Percentiles rank a stretch among this genome's conserved stretches.
Evolutionary conservation across 805 yeast species (phyloP).

Genomic region (Spathaspora sp.): DNA sequence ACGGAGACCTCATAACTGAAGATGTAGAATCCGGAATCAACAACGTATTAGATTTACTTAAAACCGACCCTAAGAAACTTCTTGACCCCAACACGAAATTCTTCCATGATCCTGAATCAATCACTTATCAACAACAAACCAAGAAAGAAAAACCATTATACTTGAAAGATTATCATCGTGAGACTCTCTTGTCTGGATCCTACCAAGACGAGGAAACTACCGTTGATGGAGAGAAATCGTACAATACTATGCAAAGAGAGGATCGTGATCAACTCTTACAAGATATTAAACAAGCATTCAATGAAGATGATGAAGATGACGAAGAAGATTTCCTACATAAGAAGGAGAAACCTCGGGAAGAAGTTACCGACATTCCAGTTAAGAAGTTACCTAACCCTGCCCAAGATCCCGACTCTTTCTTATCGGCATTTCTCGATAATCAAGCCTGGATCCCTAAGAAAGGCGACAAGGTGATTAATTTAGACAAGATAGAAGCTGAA

Average conservation of each 20-base stretch:
- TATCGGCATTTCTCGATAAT: slow-evolving; percentile 64
- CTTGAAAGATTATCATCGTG: slow-evolving; percentile 89
- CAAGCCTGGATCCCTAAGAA: slow-evolving; percentile 89
- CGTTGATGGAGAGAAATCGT: slow-evolving; percentile 61
- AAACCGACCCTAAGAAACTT: slow-evolving; percentile 59
- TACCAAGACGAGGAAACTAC: slow-evolving; percentile 36
- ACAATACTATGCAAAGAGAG: slow-evolving; percentile 68
- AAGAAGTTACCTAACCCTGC: slow-evolving; percentile 54
- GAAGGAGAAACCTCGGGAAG: slow-evolving; percentile 37
- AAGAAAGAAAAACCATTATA: slow-evolving; percentile 62
- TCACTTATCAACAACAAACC: background rate
- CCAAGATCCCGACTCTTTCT: slow-evolving; percentile 61
- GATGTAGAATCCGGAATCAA: slow-evolving; percentile 79
- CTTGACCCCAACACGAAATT: slow-evolving; percentile 69
- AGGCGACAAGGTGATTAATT: slow-evolving; percentile 52
- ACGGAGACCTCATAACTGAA: slow-evolving; percentile 81
- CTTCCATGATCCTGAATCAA: slow-evolving; percentile 60
- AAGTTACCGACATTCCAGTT: background rate
- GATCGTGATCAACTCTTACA: slow-evolving; percentile 69
- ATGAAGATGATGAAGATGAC: slow-evolving; percentile 37
- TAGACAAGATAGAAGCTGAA: slow-evolving; percentile 48
- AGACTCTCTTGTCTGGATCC: slow-evolving; percentile 69
- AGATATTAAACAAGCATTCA: slow-evolving; percentile 71
- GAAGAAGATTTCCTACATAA: slow-evolving; percentile 52
- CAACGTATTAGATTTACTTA: slow-evolving; percentile 67